These are phyloP conservation scores for Ramaria sp. DNA, from an alignment of 768 basidiomycete genomes.

Conservation along the genomic window DNA sequence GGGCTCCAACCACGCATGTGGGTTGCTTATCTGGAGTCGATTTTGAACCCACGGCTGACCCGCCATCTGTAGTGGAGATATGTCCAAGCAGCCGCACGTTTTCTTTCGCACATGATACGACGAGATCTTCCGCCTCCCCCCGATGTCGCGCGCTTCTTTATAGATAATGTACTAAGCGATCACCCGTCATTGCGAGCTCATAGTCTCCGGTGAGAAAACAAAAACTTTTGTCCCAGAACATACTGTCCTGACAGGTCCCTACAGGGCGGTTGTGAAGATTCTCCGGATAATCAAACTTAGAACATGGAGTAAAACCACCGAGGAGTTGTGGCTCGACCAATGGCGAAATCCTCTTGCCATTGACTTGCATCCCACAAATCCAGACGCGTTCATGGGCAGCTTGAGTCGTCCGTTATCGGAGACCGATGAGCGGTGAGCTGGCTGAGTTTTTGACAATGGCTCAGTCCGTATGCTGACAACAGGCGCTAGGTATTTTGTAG, in stretches of 20 bases:
- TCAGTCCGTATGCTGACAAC: background rate
- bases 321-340: slow-evolving; percentile 64
- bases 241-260: too few relatives aligned
- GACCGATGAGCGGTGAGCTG: slow-evolving; percentile 23
- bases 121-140: slow-evolving; percentile 47
- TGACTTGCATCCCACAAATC: slow-evolving; percentile 36
- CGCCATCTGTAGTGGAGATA: slow-evolving; percentile 62
- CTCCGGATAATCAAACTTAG: slow-evolving; percentile 65
- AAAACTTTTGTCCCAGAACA: too few relatives aligned
- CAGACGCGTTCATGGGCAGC: slow-evolving; percentile 36
- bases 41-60: background rate
- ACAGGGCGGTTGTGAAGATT: slow-evolving; percentile 57
- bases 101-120: slow-evolving; percentile 50
- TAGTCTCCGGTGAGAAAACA: background rate
- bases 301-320: slow-evolving; percentile 38
- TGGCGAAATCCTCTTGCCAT: slow-evolving; percentile 55
- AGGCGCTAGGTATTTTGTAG: slow-evolving; percentile 36
- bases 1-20: slow-evolving; percentile 61
- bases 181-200: slow-evolving; percentile 57
- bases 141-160: slow-evolving; percentile 50
- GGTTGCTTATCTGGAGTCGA: slow-evolving; percentile 15
- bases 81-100: slow-evolving; percentile 56
- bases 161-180: slow-evolving; percentile 55
- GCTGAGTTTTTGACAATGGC: background rate
- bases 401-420: slow-evolving; percentile 31